A percentile compares a stretch with the other conserved stretches of the same genome.
Conservation (phyloP, 2,329 filamentous ascomycete genomes). For the Colletotrichum melonis region DNA sequence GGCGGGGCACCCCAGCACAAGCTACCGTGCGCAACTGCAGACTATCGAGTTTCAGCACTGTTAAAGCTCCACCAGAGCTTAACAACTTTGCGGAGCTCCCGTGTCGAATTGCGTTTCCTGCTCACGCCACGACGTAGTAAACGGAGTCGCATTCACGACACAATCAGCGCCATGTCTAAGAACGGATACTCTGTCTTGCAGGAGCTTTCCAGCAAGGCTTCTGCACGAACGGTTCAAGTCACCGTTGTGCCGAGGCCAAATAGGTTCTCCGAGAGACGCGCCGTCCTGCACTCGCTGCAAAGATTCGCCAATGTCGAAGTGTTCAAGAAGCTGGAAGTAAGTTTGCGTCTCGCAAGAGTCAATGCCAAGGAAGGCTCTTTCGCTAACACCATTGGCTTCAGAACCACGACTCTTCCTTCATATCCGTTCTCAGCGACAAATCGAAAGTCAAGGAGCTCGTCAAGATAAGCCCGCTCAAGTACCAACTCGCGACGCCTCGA, state of each 20-base stretch:
- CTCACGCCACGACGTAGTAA: background rate
- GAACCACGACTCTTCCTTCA: conserved; percentile 61
- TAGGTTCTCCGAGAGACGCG: conserved; percentile 66
- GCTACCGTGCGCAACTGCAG: background rate
- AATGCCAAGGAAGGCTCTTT: background rate
- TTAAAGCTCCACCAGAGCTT: conserved; percentile 21
- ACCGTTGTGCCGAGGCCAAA: conserved; percentile 62
- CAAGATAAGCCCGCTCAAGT: conserved; percentile 59
- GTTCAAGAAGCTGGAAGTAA: conserved; percentile 61
- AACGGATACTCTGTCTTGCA: conserved; percentile 23
- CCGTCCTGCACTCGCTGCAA: conserved; percentile 64
- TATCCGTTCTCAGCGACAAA: conserved; percentile 58
- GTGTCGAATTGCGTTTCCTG: background rate
- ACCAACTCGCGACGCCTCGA: conserved; percentile 50
- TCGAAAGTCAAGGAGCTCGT: conserved; percentile 54
- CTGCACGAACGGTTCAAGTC: conserved; percentile 57
- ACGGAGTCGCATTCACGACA: background rate
- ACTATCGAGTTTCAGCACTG: background rate
- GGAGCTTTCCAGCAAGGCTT: conserved; percentile 19
- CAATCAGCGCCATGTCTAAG: conserved; percentile 16
- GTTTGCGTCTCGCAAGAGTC: background rate
- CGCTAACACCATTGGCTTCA: conserved; percentile 37
- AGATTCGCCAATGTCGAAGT: conserved; percentile 61
- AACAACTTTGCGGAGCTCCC: conserved; percentile 15
- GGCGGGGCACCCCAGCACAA: conserved; percentile 30